Base-by-base conservation (phyloP, 2,329 filamentous ascomycete species). In the Fulvia fulva region DNA sequence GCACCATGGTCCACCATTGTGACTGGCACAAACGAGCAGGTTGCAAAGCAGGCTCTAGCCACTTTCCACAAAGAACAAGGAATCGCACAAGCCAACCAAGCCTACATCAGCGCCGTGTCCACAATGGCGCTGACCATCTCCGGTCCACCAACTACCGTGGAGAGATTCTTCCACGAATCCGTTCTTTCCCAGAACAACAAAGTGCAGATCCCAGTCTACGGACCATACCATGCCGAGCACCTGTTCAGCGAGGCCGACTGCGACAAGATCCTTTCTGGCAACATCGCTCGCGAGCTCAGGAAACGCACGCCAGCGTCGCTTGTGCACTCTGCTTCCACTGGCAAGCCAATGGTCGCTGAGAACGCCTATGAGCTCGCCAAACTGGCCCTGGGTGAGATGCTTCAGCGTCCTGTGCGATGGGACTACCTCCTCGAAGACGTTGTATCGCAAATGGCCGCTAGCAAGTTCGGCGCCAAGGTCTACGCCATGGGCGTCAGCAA, bases 1-100 rank as follows among this genome's bases (percentile, higher is more conserved):
- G 80, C 85, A 63, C 82, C 82, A 67, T 90, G 87, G 87, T 87
- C 86, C 7, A 84, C 83, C 57, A 83, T 88, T 62, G 78, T 88
- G 54, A 78, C 84, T n/a, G 81, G 79, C 46, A 75, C 81, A 45
- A 78, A 76, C 45, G 81, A 85, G 62, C 71, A 77, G 34, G 76
- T 80, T 21, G 81, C 81, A 4, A 78, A 76, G 65, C 74, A 73
- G 44, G 76, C 78, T 14, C 75, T 88, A 9, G 74, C 73, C 45
- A 76, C 78, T n/a, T 89, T 88, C 74, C 81, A 88, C 71, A 70
- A 76, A 58, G 72, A 78, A 47, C 79, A 82, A 68, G 76, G 75
- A 41, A 80, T 83, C 58, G 74, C 81, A 44, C 72, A 72, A 19
- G 78, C 81, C 46, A 80, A 74, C 57, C 79, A 76, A 62, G 81